Evolutionary conservation across 2,329 filamentous ascomycete species (phyloP).

Genomic region (Ceratocystis variospora): DNA sequence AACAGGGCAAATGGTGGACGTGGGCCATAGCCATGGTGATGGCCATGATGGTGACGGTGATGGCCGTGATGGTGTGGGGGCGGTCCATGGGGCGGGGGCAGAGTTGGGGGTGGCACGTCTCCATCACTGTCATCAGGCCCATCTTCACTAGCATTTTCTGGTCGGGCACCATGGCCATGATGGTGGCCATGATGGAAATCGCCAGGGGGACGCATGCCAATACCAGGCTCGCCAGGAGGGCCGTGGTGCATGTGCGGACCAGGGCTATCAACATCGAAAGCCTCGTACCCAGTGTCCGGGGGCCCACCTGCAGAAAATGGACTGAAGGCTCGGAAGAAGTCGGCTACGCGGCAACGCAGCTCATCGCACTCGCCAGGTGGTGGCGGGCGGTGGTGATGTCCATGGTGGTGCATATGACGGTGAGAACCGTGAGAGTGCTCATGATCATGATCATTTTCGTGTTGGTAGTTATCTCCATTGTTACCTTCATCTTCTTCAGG

Average conservation of each 20-base stretch:
- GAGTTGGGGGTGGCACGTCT: not conserved
- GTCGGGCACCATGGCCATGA: not conserved
- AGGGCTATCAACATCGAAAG: not conserved
- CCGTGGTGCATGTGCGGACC: conserved; percentile 13
- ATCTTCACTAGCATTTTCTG: not conserved
- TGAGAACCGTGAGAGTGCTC: not conserved
- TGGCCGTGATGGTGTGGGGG: conserved; percentile 3
- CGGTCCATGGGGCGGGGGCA: not conserved
- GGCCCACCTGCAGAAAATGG: not conserved
- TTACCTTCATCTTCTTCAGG: not conserved
- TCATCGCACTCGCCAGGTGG: not conserved
- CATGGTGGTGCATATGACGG: not conserved
- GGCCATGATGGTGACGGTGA: not conserved
- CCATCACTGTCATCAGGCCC: not conserved
- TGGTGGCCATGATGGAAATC: conserved; percentile 9
- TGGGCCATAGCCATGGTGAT: not conserved
- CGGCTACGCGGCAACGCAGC: not conserved
- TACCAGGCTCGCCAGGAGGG: conserved; percentile 12
- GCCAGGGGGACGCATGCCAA: conserved; percentile 15
- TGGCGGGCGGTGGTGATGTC: not conserved
- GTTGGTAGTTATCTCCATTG: not conserved
- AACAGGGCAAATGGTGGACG: conserved; percentile 6
- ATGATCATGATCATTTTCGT: not conserved
- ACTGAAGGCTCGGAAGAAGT: not conserved
- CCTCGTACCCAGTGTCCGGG: not conserved